A percentile compares a stretch with the other conserved stretches of the same genome.
These are phyloP conservation scores for Aspergillus fischeri DNA, from an alignment of 2,329 filamentous ascomycete genomes.

Conservation along the genomic window DNA sequence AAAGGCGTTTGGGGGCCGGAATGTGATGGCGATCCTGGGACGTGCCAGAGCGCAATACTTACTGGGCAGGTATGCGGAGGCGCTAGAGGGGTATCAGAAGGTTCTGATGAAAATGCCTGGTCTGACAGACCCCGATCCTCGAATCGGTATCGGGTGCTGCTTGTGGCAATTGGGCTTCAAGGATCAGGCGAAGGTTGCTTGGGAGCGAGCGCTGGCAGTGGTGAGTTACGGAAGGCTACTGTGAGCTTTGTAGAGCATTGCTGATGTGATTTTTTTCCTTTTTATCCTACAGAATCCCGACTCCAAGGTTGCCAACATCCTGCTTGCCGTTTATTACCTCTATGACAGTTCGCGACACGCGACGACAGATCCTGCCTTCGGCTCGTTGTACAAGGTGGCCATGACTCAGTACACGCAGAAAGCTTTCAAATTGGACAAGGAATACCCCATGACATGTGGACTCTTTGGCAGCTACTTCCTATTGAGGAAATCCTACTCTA, in stretches of 20 bases:
- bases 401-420: conserved; percentile 94
- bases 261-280: background rate
- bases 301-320: conserved; percentile 84
- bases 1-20: conserved; percentile 75
- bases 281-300: conserved; percentile 55
- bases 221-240: conserved; percentile 37
- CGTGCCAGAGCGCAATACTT: conserved; percentile 84
- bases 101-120: conserved; percentile 81
- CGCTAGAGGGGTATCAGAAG: conserved; percentile 80
- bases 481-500: conserved; percentile 71
- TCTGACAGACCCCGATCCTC: conserved; percentile 85
- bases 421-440: conserved; percentile 89
- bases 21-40: conserved; percentile 88
- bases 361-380: conserved; percentile 80
- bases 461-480: conserved; percentile 90
- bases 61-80: conserved; percentile 78
- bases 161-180: conserved; percentile 96
- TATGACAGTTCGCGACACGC: conserved; percentile 79
- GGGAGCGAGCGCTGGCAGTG: conserved; percentile 82
- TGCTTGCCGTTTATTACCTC: conserved; percentile 86
- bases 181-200: conserved; percentile 83
- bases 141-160: conserved; percentile 94
- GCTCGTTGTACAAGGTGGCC: conserved; percentile 80
- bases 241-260: background rate
- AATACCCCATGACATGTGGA: conserved; percentile 81